phyloP scores from a whole-genome alignment of 495 filamentous ascomycete genomes.

The Penicillium atrosanguineum region DNA sequence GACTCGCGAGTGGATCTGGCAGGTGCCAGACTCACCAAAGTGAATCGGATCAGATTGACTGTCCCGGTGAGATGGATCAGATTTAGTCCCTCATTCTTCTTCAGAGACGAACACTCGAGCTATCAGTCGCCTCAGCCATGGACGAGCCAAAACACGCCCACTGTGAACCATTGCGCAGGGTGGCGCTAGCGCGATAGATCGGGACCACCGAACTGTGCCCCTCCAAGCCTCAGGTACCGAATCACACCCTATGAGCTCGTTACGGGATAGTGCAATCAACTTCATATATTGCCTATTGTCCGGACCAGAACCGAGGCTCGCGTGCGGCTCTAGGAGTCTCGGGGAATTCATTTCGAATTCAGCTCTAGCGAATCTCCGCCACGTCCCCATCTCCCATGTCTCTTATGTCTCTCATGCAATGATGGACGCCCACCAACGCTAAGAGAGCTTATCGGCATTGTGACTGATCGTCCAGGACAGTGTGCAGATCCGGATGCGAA shows the following conservation, averaged over 20 bases:
- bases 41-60: not conserved
- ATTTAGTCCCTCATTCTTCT: conserved; percentile 5
- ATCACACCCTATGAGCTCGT: not conserved
- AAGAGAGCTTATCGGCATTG: conserved; percentile 8
- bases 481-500: conserved; percentile 13
- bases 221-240: not conserved
- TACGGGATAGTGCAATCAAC: not conserved
- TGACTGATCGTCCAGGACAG: conserved; percentile 20
- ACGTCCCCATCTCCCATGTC: not conserved
- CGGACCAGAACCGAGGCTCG: not conserved
- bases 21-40: not conserved
- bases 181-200: conserved; percentile 10
- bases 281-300: not conserved
- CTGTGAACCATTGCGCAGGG: not conserved
- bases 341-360: not conserved
- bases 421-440: not conserved
- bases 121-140: conserved; percentile 5
- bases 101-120: not conserved
- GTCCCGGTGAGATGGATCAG: conserved; percentile 10
- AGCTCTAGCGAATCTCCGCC: not conserved
- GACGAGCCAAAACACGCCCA: not conserved
- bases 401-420: not conserved
- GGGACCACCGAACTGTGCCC: not conserved
- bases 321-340: conserved; percentile 3
- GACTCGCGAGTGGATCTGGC: not conserved